These are phyloP conservation scores for Begonia masoniana DNA, from an alignment of 306 rosid genomes.

Conservation along the genomic window DNA sequence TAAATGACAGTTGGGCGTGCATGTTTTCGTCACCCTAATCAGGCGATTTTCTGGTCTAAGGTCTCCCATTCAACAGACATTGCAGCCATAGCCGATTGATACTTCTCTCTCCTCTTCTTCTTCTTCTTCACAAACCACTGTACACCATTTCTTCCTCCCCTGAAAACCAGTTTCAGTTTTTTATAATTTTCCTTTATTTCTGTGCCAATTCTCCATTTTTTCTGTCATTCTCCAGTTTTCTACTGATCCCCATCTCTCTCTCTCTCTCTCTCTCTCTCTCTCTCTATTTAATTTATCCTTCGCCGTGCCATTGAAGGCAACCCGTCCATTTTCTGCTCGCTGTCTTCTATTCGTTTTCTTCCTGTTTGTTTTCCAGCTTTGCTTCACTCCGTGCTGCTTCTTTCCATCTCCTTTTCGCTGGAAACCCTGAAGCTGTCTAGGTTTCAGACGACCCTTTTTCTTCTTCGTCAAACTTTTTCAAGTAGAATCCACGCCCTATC, in stretches of 20 bases:
- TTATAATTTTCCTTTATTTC: slow-evolving; percentile 40
- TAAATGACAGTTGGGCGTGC: slow-evolving; percentile 23
- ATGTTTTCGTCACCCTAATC: slow-evolving; percentile 45
- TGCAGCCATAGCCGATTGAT: slow-evolving; percentile 26
- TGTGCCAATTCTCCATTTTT: slow-evolving; percentile 65
- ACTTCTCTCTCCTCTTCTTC: background rate
- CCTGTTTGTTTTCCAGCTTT: slow-evolving; percentile 9
- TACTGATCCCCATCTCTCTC: slow-evolving; percentile 17
- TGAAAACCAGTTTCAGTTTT: background rate
- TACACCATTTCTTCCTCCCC: too few relatives aligned
- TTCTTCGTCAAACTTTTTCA: too few relatives aligned
- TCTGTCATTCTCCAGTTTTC: slow-evolving; percentile 25
- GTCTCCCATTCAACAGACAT: slow-evolving; percentile 90
- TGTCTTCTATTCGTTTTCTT: slow-evolving; percentile 25
- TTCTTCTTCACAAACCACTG: background rate
- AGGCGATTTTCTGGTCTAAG: slow-evolving; percentile 58
- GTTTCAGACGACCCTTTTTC: too few relatives aligned
- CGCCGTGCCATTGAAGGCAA: slow-evolving; percentile 92
- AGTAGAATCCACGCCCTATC: background rate
- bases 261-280: slow-evolving; percentile 2
- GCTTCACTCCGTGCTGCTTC: background rate
- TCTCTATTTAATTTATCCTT: slow-evolving; percentile 21
- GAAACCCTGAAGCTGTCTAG: too few relatives aligned
- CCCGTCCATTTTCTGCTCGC: slow-evolving; percentile 23
- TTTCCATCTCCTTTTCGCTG: too few relatives aligned